These are phyloP conservation scores for Pythium sp. DNA, from an alignment of 352 stramenopile genomes.

Conservation along the genomic window DNA sequence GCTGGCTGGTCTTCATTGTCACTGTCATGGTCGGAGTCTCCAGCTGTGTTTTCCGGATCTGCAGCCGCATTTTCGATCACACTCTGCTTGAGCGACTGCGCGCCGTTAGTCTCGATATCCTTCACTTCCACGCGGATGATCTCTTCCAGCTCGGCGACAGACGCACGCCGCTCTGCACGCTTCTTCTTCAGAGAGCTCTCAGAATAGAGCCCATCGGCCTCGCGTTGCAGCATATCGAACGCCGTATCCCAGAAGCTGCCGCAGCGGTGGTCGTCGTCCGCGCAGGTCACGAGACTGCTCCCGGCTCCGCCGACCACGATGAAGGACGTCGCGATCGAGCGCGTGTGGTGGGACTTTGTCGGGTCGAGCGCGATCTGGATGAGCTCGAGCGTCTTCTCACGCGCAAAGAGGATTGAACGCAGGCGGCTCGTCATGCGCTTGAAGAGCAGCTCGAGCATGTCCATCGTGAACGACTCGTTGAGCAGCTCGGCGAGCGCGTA, in stretches of 20 bases:
- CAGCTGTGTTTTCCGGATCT: conserved; percentile 3
- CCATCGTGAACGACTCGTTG: conserved; percentile 79
- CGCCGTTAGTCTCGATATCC: conserved; percentile 67
- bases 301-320: conserved; percentile 65
- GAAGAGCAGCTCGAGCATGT: conserved; percentile 84
- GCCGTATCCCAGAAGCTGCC: conserved; percentile 64
- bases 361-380: conserved; percentile 62
- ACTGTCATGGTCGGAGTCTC: conserved; percentile 33
- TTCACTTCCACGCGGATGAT: conserved; percentile 77
- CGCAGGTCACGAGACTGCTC: conserved; percentile 52
- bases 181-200: conserved; percentile 35
- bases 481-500: conserved; percentile 64
- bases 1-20: conserved; percentile 14
- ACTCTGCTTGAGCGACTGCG: conserved; percentile 64
- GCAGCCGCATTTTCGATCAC: conserved; percentile 45
- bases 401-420: conserved; percentile 68
- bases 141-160: conserved; percentile 65
- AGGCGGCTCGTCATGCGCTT: conserved; percentile 83
- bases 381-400: conserved; percentile 71
- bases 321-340: conserved; percentile 70
- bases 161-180: conserved; percentile 40
- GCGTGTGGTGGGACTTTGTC: conserved; percentile 54
- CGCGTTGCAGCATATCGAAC: conserved; percentile 60
- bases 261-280: conserved; percentile 51
- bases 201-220: conserved; percentile 46